These are phyloP conservation scores for Leccinum disarticulatum DNA, from an alignment of 768 basidiomycete genomes.

Conservation along the genomic window DNA sequence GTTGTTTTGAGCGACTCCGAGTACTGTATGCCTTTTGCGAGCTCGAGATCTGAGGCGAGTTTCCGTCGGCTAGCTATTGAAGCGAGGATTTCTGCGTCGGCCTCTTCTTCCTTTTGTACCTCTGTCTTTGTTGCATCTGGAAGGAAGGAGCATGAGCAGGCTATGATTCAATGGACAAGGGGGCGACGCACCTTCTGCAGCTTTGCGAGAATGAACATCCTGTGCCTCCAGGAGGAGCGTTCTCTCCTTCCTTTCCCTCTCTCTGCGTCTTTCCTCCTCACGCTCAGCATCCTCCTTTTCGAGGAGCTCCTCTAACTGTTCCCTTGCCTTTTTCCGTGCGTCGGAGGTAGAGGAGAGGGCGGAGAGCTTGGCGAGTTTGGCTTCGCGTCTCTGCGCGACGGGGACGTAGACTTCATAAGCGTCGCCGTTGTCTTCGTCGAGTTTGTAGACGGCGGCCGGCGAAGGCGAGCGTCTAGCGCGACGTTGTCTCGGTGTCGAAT, in stretches of 20 bases:
- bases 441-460: conserved; percentile 53
- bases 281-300: conserved; percentile 70
- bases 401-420: conserved; percentile 85
- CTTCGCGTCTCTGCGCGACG: conserved; percentile 79
- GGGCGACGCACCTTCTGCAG: conserved; percentile 62
- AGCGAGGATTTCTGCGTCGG: conserved; percentile 86
- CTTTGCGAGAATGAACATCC: conserved; percentile 86
- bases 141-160: not conserved
- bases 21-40: conserved; percentile 91
- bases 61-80: conserved; percentile 91
- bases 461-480: conserved; percentile 58
- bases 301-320: conserved; percentile 55
- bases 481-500: conserved; percentile 43
- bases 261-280: conserved; percentile 74
- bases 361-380: conserved; percentile 74
- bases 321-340: conserved; percentile 44
- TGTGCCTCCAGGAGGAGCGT: conserved; percentile 92
- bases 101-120: conserved; percentile 82
- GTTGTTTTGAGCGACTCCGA: conserved; percentile 81
- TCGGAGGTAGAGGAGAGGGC: conserved; percentile 57
- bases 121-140: conserved; percentile 86
- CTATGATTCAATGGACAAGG: conserved; percentile 23
- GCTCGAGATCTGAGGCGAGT: conserved; percentile 87
- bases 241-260: conserved; percentile 78
- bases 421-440: conserved; percentile 61